Base-by-base conservation (phyloP, 495 filamentous ascomycete genomes). In the Podospora conica region DNA sequence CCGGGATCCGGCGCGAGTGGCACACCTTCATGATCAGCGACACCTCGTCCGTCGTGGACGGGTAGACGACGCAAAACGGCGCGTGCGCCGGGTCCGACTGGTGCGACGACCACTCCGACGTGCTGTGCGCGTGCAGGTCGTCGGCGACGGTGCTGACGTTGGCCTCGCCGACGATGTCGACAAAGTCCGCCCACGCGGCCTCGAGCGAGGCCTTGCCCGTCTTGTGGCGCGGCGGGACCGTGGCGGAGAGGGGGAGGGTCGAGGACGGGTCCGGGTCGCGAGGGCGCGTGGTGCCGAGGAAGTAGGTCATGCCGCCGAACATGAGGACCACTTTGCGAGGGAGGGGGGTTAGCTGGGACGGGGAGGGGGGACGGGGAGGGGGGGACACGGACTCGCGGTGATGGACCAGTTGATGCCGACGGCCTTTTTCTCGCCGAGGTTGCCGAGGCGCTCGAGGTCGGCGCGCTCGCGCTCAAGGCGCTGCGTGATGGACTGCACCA, bases 131-230 rank as follows among this genome's bases (percentile, higher is more conserved):
- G 10, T 83, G 77, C 53, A 93, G 76, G 65, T 96, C 90, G 11
- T 77, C 80, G 9, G 82, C 80, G 53, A 84, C 67, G 0, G 94
- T 96, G 55, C 89, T 92, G 40, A 98, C 90, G 75, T 97, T 87
- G 28, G 93, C 90, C 65, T 85, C 80, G 60, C 96, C 95, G 9
- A 98, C 84, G 21, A 98, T 89, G 27, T 85, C 83, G 53, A 88
- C 87, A 72, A 98, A 93, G 75, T 98, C 95, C 6, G 89, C 81
- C 95, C 96, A 98, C 3, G 94, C 91, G 9, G 96, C 92, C 79
- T 98, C 89, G 53, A 98, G 85, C 71, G 93, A 95, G 20, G 85
- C 81, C 60, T 83, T 85, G 29, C 87, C 84, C 58, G 86, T 83
- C 70, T 97, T 86, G 73, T 96, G 91, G 65, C 80, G 78, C 0